Base-by-base conservation (phyloP, 2,329 filamentous ascomycete species). In the Rhynchosporium graminicola region DNA sequence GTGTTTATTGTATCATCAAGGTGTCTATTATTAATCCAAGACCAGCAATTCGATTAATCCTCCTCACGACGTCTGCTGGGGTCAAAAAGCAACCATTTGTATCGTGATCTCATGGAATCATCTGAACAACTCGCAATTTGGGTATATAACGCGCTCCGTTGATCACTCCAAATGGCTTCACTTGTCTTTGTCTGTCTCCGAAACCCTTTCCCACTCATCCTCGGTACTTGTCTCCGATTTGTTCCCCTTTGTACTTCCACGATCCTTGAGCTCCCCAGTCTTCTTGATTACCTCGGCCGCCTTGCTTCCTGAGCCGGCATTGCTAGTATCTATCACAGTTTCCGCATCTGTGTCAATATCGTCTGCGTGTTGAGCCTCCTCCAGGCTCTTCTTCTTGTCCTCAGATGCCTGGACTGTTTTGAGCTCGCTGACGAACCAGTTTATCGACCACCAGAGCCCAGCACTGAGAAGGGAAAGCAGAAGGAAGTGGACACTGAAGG, bases 191-290 rank as follows among this genome's bases (percentile, higher is more conserved):
- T 87, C 85, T 63, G 81, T 85, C 75, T 90, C 89, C 28, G 91
- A 92, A 3, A 98, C 89, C 80, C 95, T 96, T 80, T 97, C 94
- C 94, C 94, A 98, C 78, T 98, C 94, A 73, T 94, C 94, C 78
- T 98, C 94, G 4, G 93, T 97, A 77, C 92, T 94, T n/a, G 79
- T 75, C 58, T 82, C 81, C 64, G 79, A 80, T 74, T 81, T 84
- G 29, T 78, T 79, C 43, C 79, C 80, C 57, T 77, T 74, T 54
- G 75, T 70, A 50, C 70, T 62, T 69, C 71, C 60, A 33, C 71
- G 67, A 47, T 67, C 70, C 54, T 67, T 73, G 47, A 74, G 57
- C 45, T 72, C 67, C n/a, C 69, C 71, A n/a, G 40, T 66, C 8
- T 8, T 50, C 31, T 71, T 68, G 40, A 71, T 13, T 3, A 69